Percentiles rank a stretch among this genome's conserved stretches.
phyloP scores from a whole-genome alignment of 2,329 filamentous ascomycete genomes.

The Botrytis galanthina region DNA sequence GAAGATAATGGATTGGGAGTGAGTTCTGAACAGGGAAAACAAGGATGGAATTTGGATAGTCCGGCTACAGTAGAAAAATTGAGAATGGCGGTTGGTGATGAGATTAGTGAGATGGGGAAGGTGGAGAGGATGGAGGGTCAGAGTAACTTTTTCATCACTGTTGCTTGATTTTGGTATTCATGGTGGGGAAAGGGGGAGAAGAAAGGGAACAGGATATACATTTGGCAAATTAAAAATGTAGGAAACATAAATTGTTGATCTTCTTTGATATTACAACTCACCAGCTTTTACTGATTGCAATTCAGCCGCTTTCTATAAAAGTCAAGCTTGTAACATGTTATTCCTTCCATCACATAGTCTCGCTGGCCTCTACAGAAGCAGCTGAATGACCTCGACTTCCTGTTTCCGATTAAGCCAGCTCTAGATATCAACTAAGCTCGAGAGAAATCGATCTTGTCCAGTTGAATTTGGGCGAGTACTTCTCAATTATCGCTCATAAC shows the following conservation, averaged over 20 bases:
- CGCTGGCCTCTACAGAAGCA: no score
- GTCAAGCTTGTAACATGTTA: no score
- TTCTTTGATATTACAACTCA: not conserved
- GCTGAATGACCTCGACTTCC: not conserved
- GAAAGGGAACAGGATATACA: no score
- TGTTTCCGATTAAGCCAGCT: not conserved
- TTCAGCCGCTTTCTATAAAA: no score
- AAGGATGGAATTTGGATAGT: conserved; percentile 47
- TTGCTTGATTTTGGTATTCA: conserved; percentile 16
- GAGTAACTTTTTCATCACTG: conserved; percentile 36
- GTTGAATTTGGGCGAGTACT: not conserved
- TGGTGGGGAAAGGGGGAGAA: not conserved
- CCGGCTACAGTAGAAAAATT: conserved; percentile 52
- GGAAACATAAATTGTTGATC: not conserved
- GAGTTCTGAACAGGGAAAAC: conserved; percentile 48
- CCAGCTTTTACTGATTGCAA: not conserved
- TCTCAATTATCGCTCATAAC: not conserved
- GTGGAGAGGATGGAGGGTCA: conserved; percentile 35
- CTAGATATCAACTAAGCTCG: not conserved
- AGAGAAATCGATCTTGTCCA: not conserved
- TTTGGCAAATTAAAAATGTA: not conserved
- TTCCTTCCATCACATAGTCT: not conserved
- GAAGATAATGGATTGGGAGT: conserved; percentile 47
- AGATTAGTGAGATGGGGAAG: conserved; percentile 36
- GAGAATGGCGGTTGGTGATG: conserved; percentile 42